Percentiles rank a stretch among this genome's conserved stretches.
These are phyloP conservation scores for Boletus sp. DNA, from an alignment of 768 basidiomycete species.

Conservation along the genomic window DNA sequence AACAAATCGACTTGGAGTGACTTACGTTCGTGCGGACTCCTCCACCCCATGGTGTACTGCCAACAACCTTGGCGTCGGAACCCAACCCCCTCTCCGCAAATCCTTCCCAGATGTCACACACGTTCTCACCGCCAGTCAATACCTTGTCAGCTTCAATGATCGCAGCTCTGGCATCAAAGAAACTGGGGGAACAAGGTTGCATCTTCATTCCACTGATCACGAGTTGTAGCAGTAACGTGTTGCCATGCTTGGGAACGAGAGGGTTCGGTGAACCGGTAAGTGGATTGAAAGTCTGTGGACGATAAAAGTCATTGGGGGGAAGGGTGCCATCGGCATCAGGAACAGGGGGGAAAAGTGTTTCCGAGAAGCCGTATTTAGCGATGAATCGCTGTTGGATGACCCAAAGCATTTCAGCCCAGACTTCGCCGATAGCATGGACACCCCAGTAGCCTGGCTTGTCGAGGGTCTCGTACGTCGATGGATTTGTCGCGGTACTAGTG, in stretches of 20 bases:
- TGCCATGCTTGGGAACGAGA: constrained; percentile 86
- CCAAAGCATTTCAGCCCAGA: constrained; percentile 93
- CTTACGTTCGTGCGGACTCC: constrained; percentile 70
- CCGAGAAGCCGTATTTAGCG: constrained; percentile 75
- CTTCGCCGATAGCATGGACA: constrained; percentile 88
- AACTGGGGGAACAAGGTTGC: constrained; percentile 85
- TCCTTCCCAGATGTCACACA: constrained; percentile 80
- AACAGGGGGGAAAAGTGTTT: constrained; percentile 77
- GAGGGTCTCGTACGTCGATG: constrained; percentile 90
- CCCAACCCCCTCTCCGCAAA: constrained; percentile 85
- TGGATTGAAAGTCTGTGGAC: constrained; percentile 33
- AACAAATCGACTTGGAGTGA: not conserved
- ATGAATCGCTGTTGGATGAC: constrained; percentile 72
- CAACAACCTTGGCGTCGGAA: constrained; percentile 65
- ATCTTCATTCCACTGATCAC: constrained; percentile 93
- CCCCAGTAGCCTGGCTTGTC: constrained; percentile 95
- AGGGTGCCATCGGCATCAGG: constrained; percentile 60
- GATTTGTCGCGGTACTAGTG: constrained; percentile 72
- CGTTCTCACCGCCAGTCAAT: constrained; percentile 91
- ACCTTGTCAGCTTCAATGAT: constrained; percentile 89
- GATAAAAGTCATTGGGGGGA: constrained; percentile 71
- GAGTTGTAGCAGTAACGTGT: constrained; percentile 80
- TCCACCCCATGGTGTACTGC: constrained; percentile 90
- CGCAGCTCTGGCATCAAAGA: constrained; percentile 87
- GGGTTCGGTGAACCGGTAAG: constrained; percentile 34